Base-by-base conservation (phyloP, 1,284 basidiomycete genomes). In the Ustilago loliicola region DNA sequence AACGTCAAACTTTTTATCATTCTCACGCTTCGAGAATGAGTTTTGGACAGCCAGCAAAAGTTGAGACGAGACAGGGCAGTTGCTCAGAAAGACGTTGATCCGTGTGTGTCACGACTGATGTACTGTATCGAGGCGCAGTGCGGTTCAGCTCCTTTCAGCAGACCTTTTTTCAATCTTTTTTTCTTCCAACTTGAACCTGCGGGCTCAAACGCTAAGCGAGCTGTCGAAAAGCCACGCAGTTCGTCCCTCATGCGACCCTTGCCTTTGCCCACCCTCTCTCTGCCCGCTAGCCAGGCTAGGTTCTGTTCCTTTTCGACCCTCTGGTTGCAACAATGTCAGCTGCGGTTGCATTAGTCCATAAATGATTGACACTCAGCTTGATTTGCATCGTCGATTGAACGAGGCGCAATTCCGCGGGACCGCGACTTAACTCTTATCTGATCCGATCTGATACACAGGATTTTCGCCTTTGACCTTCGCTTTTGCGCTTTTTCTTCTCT, bases 391-490 rank as follows among this genome's bases (percentile, higher is more conserved):
- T 21, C 7, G 10, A 8, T 45, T n/a, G n/a, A 45, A 45, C 7
- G 21, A 50, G 32, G 45, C 57, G 23, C 15, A 38, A 38, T 54
- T 23, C 36, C 48, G 34, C 38, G 17, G 17, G 11, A 1, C 17
- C 15, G 17, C 38, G 7, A 45, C 21, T 45, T 51, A 10, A 50
- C 48, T 50, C 17, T 68, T 61, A 68, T 68, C 66, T 68, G 66
- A 68, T 68, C 66, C 53, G 66, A 68, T 68, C 66, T 57, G 66
- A 68, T 68, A 68, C 54, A 34, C 62, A 34, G 30, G 23, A 17
- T 42, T 45, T 57, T 27, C 29, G 48, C 45, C 36, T 17, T 57
- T 42, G 10, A 21, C 47, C 45, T 40, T 48, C 50, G n/a, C 15
- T 50, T 54, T 19, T 61, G 48, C 59, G 15, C 34, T 21, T 32